These are phyloP conservation scores for Claviceps spartinae DNA, from an alignment of 2,329 filamentous ascomycete genomes.

Conservation along the genomic window DNA sequence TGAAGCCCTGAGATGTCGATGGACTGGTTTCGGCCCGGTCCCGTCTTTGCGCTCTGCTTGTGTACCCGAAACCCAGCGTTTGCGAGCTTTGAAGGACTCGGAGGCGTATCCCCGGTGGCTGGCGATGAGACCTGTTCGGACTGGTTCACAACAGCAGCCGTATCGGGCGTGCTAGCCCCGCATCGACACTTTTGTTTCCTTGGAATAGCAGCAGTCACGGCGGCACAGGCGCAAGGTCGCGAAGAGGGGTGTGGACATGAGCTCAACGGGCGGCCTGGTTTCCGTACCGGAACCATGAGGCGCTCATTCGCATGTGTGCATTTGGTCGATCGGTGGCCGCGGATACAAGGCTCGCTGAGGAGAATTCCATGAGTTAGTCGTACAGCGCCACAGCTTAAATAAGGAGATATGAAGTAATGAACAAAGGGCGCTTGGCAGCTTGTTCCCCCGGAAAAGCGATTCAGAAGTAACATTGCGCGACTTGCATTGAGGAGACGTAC, in stretches of 20 bases:
- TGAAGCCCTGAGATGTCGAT: conserved; percentile 35
- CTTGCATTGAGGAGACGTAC: conserved; percentile 30
- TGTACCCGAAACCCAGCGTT: conserved; percentile 29
- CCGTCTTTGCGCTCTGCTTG: conserved; percentile 26
- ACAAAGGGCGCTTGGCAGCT: background rate
- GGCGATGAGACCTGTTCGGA: conserved; percentile 13
- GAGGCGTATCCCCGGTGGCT: conserved; percentile 12
- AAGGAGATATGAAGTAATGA: background rate
- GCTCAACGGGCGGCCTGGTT: conserved; percentile 57
- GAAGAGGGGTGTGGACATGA: conserved; percentile 53
- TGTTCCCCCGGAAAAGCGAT: too few relatives aligned
- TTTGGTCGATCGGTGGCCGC: conserved; percentile 63
- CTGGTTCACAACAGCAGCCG: conserved; percentile 10
- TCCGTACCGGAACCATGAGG: conserved; percentile 56
- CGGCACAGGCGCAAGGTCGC: conserved; percentile 46
- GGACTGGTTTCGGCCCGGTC: conserved; percentile 30
- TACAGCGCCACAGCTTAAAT: background rate
- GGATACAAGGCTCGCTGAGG: conserved; percentile 56
- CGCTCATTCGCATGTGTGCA: conserved; percentile 56
- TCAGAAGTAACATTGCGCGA: background rate
- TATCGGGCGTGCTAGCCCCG: conserved; percentile 18
- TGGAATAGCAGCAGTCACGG: conserved; percentile 51
- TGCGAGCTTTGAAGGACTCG: conserved; percentile 19
- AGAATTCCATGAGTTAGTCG: background rate
- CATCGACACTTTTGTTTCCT: conserved; percentile 44